phyloP scores from a whole-genome alignment of 257 asterid genomes.

The Anisodus acutangulus region DNA sequence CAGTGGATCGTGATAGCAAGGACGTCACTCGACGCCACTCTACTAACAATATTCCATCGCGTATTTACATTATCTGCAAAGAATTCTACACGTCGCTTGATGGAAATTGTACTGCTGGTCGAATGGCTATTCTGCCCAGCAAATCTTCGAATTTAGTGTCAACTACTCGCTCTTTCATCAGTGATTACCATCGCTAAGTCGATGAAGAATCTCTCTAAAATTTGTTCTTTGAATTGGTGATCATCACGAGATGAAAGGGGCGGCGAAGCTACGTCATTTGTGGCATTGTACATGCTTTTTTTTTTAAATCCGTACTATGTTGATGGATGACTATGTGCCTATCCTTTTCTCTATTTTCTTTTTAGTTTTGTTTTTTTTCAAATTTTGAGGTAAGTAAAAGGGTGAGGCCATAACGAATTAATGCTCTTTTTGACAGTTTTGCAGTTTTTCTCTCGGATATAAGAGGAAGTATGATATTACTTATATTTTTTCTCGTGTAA shows the following conservation, averaged over 20 bases:
- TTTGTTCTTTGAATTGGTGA: background rate
- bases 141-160: background rate
- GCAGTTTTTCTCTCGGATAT: background rate
- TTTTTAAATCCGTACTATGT: background rate
- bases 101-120: background rate
- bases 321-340: too few species aligned
- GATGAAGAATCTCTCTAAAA: background rate
- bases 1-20: too few species aligned
- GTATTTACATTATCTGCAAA: too few species aligned
- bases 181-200: background rate
- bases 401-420: slow-evolving; percentile 17
- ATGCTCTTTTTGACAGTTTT: slow-evolving; percentile 37
- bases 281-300: background rate
- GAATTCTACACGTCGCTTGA: too few species aligned
- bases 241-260: background rate
- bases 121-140: background rate
- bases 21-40: too few species aligned
- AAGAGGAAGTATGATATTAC: background rate
- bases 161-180: background rate
- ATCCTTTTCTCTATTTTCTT: background rate
- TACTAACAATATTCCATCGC: too few species aligned
- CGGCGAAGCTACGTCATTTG: background rate
- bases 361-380: background rate
- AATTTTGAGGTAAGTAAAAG: slow-evolving; percentile 28
- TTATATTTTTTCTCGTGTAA: background rate